Percentiles rank a stretch among this genome's conserved stretches.
These are phyloP conservation scores for Ustulina deusta DNA, from an alignment of 2,329 filamentous ascomycete species.

Conservation along the genomic window DNA sequence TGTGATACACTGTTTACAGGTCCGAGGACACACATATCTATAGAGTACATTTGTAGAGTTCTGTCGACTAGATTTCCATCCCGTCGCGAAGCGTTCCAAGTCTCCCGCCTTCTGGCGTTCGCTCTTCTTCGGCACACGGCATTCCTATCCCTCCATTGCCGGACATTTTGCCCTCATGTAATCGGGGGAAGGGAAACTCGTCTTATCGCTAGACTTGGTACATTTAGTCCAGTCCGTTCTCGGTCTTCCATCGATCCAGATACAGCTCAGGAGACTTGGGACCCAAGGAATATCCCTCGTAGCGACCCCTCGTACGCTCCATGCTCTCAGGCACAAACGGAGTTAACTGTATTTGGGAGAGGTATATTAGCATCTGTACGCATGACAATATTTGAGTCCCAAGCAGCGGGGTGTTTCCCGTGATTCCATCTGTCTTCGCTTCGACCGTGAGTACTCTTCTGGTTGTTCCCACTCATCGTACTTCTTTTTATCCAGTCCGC, in stretches of 20 bases:
- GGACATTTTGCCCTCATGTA: neutral
- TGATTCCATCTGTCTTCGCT: neutral
- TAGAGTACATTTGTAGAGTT: conserved; percentile 29
- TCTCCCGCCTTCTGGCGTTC: neutral
- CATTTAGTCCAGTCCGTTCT: conserved; percentile 71
- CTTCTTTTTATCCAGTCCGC: neutral
- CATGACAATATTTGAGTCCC: neutral
- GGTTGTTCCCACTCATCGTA: neutral
- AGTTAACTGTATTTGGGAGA: conserved; percentile 68
- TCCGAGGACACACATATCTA: conserved; percentile 9
- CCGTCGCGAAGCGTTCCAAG: neutral
- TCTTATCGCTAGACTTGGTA: neutral
- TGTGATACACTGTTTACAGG: conserved; percentile 26
- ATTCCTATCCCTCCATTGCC: neutral
- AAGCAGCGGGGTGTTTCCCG: neutral
- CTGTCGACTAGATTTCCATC: neutral
- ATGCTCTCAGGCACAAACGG: conserved; percentile 79
- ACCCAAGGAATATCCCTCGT: conserved; percentile 63
- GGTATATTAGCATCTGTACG: conserved; percentile 22
- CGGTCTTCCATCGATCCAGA: conserved; percentile 73
- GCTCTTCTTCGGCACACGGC: neutral
- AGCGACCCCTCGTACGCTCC: conserved; percentile 63
- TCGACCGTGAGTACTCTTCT: neutral
- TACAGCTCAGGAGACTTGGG: conserved; percentile 72
- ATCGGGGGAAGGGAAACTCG: neutral